These are phyloP conservation scores for Dendrocalamus latiflorus DNA, from an alignment of 202 grass and related monocot genomes.

Conservation along the genomic window DNA sequence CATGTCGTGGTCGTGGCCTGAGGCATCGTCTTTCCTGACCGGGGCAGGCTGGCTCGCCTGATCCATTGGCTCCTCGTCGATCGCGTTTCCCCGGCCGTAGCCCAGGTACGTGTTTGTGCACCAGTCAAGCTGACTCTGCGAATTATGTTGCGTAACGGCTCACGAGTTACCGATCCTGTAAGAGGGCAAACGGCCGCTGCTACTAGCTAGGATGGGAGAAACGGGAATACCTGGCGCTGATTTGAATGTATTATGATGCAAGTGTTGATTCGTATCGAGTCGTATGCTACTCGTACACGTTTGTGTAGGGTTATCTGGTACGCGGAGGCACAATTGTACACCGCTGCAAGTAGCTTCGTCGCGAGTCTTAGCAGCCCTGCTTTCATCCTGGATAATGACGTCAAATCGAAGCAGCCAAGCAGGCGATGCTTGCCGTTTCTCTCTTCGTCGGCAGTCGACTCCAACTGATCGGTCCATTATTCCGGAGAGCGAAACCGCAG, in stretches of 20 bases:
- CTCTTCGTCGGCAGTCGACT: background rate
- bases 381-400: constrained; percentile 11
- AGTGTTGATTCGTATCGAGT: background rate
- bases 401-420: background rate
- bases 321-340: background rate
- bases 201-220: background rate
- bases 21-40: background rate
- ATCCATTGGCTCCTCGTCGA: background rate
- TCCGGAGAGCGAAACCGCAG: background rate
- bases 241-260: background rate
- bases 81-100: background rate
- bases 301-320: no score
- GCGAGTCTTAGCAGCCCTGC: background rate
- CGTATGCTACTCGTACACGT: background rate
- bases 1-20: background rate
- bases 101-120: no score
- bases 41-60: background rate
- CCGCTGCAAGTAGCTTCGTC: background rate
- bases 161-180: background rate
- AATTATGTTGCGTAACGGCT: background rate
- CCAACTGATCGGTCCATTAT: background rate
- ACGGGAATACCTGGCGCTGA: background rate
- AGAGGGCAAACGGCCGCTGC: no score
- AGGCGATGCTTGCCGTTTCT: background rate
- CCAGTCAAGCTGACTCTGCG: background rate